phyloP scores from a whole-genome alignment of 805 yeast species.

The Lachancea dasiensis region DNA sequence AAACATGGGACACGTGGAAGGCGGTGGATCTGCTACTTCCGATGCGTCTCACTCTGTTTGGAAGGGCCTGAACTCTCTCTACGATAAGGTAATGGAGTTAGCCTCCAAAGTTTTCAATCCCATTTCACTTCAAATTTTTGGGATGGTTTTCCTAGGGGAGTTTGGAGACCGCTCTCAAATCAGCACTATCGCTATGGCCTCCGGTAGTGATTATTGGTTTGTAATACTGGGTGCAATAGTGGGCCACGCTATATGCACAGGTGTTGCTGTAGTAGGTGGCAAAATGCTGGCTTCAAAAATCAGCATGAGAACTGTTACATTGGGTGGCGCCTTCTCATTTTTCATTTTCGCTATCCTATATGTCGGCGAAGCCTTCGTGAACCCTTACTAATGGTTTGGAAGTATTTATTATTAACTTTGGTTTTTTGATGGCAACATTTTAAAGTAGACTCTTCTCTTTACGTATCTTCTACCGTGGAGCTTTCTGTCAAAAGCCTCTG shows the following conservation, averaged over 20 bases:
- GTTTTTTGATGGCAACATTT: background rate
- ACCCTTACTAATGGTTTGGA: constrained; percentile 2
- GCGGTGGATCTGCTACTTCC: constrained; percentile 35
- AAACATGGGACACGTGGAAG: constrained; percentile 52
- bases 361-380: constrained; percentile 55
- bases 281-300: constrained; percentile 82
- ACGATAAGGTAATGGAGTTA: constrained; percentile 44
- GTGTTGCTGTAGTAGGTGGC: constrained; percentile 91
- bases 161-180: constrained; percentile 99
- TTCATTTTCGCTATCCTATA: constrained; percentile 76
- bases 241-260: constrained; percentile 87
- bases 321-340: constrained; percentile 87
- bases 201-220: constrained; percentile 86
- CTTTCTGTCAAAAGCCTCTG: constrained; percentile 25
- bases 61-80: constrained; percentile 14
- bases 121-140: constrained; percentile 86
- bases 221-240: constrained; percentile 83
- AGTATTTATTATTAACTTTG: constrained; percentile 2
- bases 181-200: constrained; percentile 98
- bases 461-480: constrained; percentile 4
- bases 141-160: constrained; percentile 95
- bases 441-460: background rate
- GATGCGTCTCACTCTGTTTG: constrained; percentile 2
- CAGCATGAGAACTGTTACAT: constrained; percentile 84
- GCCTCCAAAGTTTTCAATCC: constrained; percentile 72